Base-by-base conservation (phyloP, 192 early-diverging fungal species). In the Entomortierella lignicola region DNA sequence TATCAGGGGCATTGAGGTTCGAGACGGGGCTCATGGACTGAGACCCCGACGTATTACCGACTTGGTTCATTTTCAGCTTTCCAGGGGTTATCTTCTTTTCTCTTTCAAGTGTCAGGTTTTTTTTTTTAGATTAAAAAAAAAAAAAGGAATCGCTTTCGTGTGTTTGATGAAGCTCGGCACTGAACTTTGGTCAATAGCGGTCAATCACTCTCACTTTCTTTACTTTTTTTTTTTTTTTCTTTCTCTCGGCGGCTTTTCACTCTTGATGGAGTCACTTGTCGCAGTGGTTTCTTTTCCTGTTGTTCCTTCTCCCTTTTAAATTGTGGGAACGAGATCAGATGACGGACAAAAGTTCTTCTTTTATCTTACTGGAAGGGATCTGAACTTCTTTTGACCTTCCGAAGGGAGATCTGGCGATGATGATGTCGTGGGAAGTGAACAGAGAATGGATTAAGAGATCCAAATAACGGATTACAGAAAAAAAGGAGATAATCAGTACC, bases 1-100 rank as follows among this genome's bases (percentile, higher is more conserved):
- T 62, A 29, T 50, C 34, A 62, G 15, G 21, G 17, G 4, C n/a
- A n/a, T n/a, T n/a, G n/a, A 8, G 18, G 11, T 26, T 26, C 8
- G n/a, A 27, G 6, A n/a, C 60, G 11, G 18, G 2, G 26, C 44
- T 44, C 5, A 31, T 39, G 2, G 44, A 29, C 23, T 29, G 42
- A 5, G 39, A 37, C 26, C n/a, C 21, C 17, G 26, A 8, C 21
- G 60, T 48, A 23, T 21, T 31, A 8, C 44, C 30, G 42, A 50
- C 26, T 13, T 50, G 41, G 27, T 39, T 57, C 55, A 68, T 44
- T 55, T n/a, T 64, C 37, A 53, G 51, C 10, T 26, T 37, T 43
- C 44, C 44, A 47, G 17, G 4, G 44, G 34, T 53, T 23, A 2
- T 27, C 4, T 6, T 26, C 17, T 10, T 20, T 2, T 61, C 42